Conservation (phyloP, 306 rosid genomes). For the Ammopiptanthus mongolicus region DNA sequence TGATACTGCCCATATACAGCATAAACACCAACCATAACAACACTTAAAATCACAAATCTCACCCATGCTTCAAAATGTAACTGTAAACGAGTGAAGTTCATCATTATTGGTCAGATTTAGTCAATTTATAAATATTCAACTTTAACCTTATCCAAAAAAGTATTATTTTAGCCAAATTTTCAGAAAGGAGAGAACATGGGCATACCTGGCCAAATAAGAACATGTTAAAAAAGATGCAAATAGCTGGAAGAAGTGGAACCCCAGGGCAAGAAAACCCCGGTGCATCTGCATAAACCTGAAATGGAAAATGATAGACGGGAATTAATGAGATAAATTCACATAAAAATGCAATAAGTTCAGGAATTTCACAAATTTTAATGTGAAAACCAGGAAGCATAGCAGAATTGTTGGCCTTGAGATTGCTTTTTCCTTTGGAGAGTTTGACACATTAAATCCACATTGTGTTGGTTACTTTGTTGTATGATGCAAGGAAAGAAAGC, state of each 20-base stretch:
- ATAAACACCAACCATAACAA: conserved; percentile 56
- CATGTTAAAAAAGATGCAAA: conserved; percentile 91
- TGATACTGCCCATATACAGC: conserved; percentile 90
- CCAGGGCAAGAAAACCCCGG: conserved; percentile 92
- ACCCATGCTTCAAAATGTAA: conserved; percentile 90
- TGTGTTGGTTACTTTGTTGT: background rate
- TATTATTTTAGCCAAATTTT: background rate
- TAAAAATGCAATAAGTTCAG: background rate
- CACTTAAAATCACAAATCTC: conserved; percentile 70
- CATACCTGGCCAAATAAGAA: conserved; percentile 89
- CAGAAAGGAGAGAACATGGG: background rate
- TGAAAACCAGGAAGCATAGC: background rate
- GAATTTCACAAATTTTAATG: conserved; percentile 14
- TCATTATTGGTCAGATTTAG: conserved; percentile 8
- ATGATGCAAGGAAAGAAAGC: conserved; percentile 17
- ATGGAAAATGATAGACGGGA: conserved; percentile 6
- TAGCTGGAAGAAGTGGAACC: conserved; percentile 68
- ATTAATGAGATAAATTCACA: conserved; percentile 17
- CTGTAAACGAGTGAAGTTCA: conserved; percentile 40
- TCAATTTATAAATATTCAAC: background rate
- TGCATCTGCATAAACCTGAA: conserved; percentile 63
- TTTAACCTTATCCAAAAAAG: background rate
- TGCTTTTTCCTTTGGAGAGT: conserved; percentile 9
- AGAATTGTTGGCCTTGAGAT: conserved; percentile 3
- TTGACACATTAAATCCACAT: conserved; percentile 14